Evolutionary conservation across 805 yeast species (phyloP), one percentile per base, ranked within the genome.

Genomic region (Metschnikowia reukaufii): DNA sequence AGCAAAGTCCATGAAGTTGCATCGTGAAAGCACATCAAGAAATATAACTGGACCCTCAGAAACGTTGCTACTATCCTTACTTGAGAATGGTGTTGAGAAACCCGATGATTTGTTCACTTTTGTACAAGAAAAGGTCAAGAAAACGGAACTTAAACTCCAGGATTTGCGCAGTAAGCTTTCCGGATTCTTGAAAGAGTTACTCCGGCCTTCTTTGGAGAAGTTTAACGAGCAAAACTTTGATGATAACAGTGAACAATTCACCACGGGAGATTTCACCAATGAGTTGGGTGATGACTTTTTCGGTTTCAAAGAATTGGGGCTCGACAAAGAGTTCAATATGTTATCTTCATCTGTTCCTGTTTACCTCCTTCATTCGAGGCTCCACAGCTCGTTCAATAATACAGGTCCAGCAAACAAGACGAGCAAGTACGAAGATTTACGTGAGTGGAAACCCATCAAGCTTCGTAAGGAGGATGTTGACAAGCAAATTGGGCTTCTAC

Each of bases 241-340:
- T 32, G 99, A 95, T 61, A 88, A 89, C 59, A 86, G 96, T 58
- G 97, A 94, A 53, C 96, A 92, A 65, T 94, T 91, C 62, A 68
- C 92, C 54, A 86, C 94, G 25, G 99, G 99, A 48, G 97, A 91
- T 59, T 94, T 94, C 64, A 86, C 97, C 1, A 85, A 81, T 57
- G 97, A 91, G 50, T 70, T 94, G 32, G 99, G 98, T 6, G 99
- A 92, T 58, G 99, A 94, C 68, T 94, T 91, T 76, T 95, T 95
- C 70, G 99, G 99, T 0, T 95, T 94, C 73, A 86, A 80, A 61
- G 98, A 92, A 55, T 73, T 94, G 39, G 99, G 99, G 0, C 70
- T 94, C 44, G 98, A 92, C 59, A 88, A 85, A 58, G 99, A 94
- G 64, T 86, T 89, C 63, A 91, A 92, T 9, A 72, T 92, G 62